Evolutionary conservation across 768 basidiomycete species (phyloP).

Genomic region (Mrakia hoshinonis): DNA sequence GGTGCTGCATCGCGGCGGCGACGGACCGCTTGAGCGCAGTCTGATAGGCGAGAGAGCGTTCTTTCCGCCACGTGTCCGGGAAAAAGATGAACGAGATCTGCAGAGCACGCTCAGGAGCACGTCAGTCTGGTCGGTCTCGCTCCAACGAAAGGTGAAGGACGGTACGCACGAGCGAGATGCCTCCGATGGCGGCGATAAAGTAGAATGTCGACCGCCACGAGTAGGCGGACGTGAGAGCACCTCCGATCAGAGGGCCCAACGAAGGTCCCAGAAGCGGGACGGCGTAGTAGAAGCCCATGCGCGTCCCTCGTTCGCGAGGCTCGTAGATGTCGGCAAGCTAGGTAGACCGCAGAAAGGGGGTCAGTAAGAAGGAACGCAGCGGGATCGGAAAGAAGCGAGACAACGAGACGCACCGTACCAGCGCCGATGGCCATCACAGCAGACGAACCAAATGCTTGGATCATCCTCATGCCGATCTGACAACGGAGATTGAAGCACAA

Average conservation of each 20-base stretch:
- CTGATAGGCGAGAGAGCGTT: slow-evolving; percentile 69
- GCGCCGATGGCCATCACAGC: slow-evolving; percentile 65
- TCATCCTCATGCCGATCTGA: slow-evolving; percentile 32
- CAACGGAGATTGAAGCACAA: no score
- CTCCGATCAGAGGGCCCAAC: slow-evolving; percentile 40
- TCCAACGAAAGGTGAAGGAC: background rate
- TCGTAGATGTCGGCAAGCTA: slow-evolving; percentile 56
- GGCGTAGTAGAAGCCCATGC: slow-evolving; percentile 71
- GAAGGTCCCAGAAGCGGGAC: slow-evolving; percentile 61
- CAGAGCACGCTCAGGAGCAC: no score
- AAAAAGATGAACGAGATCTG: slow-evolving; percentile 26
- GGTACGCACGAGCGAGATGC: slow-evolving; percentile 45
- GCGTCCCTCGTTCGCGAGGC: slow-evolving; percentile 61
- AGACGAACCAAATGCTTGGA: slow-evolving; percentile 59
- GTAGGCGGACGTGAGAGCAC: slow-evolving; percentile 56
- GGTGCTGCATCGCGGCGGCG: slow-evolving; percentile 35
- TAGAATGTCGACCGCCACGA: slow-evolving; percentile 77
- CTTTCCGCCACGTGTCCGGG: slow-evolving; percentile 29
- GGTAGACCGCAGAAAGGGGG: background rate
- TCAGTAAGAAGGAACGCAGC: background rate
- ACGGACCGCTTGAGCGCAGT: slow-evolving; percentile 49
- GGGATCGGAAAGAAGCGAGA: background rate
- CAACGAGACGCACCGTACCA: slow-evolving; percentile 46
- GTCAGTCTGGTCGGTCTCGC: background rate
- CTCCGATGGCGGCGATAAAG: slow-evolving; percentile 62